phyloP scores from a whole-genome alignment of 2,329 filamentous ascomycete genomes.

The Teratosphaeria epicoccoides region DNA sequence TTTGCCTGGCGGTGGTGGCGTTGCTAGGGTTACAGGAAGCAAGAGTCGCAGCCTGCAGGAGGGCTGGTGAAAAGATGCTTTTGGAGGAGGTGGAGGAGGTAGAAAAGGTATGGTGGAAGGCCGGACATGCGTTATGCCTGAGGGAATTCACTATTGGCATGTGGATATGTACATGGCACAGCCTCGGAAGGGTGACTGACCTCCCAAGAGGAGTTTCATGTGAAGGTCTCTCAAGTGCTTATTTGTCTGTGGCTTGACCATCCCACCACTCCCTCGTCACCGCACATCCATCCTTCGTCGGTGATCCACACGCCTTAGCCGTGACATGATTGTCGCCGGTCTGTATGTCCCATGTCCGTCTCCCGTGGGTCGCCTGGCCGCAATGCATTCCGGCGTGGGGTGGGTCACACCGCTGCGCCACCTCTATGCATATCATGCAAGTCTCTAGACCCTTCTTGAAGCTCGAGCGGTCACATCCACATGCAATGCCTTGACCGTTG shows the following conservation, averaged over 20 bases:
- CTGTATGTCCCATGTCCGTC: too few species aligned
- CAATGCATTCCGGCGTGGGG: too few species aligned
- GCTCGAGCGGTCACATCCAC: not conserved
- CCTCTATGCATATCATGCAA: slow-evolving; percentile 1
- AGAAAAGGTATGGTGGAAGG: too few species aligned
- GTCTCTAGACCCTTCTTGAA: not conserved
- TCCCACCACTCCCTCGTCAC: not conserved
- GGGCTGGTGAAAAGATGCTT: not conserved
- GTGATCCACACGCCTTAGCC: not conserved
- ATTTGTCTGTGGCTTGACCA: not conserved
- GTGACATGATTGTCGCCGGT: not conserved
- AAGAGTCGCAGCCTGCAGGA: not conserved
- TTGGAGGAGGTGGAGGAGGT: not conserved
- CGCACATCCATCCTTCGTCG: not conserved
- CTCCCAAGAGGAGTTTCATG: too few species aligned
- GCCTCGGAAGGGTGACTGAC: too few species aligned
- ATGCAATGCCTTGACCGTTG: not conserved
- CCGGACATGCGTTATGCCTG: too few species aligned
- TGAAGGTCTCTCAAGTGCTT: too few species aligned
- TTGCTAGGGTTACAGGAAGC: not conserved
- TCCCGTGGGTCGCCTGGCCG: too few species aligned
- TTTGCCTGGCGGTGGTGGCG: not conserved
- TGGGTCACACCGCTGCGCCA: too few species aligned
- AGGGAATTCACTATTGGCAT: too few species aligned
- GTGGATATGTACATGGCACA: too few species aligned